These are phyloP conservation scores for Rosa multiflora DNA, from an alignment of 306 rosid genomes.

Conservation along the genomic window DNA sequence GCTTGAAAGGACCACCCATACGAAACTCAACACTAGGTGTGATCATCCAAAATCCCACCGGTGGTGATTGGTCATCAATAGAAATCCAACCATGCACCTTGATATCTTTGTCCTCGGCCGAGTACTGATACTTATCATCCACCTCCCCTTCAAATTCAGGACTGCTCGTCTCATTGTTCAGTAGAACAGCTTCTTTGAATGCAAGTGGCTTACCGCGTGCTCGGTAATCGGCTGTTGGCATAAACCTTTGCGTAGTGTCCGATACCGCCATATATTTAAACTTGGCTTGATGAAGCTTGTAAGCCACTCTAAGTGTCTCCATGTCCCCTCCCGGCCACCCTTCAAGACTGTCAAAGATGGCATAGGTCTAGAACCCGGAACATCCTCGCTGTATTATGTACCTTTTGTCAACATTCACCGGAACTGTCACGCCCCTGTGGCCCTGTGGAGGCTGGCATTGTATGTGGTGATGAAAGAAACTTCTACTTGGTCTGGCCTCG, in stretches of 20 bases:
- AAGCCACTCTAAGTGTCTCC: slow-evolving; percentile 48
- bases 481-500: slow-evolving; percentile 43
- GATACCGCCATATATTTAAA: slow-evolving; percentile 72
- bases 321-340: slow-evolving; percentile 52
- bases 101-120: slow-evolving; percentile 45
- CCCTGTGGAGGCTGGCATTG: slow-evolving; percentile 19
- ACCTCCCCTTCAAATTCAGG: slow-evolving; percentile 57
- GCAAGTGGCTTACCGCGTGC: slow-evolving; percentile 26
- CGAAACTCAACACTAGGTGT: slow-evolving; percentile 77
- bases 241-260: slow-evolving; percentile 50
- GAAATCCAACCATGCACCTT: slow-evolving; percentile 71
- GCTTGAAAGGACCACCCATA: slow-evolving; percentile 63
- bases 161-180: slow-evolving; percentile 36
- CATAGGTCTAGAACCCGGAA: slow-evolving; percentile 66
- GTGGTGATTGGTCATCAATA: slow-evolving; percentile 21
- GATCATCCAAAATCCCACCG: slow-evolving; percentile 73
- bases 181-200: slow-evolving; percentile 68
- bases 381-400: slow-evolving; percentile 52
- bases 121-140: slow-evolving; percentile 87
- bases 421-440: slow-evolving; percentile 9
- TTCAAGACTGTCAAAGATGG: slow-evolving; percentile 45
- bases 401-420: slow-evolving; percentile 69
- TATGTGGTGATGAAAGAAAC: slow-evolving; percentile 60
- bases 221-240: slow-evolving; percentile 58
- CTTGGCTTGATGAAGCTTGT: slow-evolving; percentile 47